phyloP scores from a whole-genome alignment of 1,284 basidiomycete species.

The Pseudozyma hubeiensis region DNA sequence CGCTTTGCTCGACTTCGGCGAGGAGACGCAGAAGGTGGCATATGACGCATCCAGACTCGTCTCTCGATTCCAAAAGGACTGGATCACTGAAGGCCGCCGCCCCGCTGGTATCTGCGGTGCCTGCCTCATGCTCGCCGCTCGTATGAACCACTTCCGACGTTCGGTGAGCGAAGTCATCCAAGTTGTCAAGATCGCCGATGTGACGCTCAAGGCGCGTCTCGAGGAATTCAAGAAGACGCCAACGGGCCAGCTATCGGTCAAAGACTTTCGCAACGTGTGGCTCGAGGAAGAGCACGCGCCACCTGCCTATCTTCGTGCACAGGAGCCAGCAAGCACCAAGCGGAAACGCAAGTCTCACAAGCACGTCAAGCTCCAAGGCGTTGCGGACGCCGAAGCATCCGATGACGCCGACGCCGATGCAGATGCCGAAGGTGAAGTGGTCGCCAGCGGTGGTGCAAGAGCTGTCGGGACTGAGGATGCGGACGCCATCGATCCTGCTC shows the following conservation, averaged over 20 bases:
- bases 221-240: conserved; percentile 94
- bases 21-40: conserved; percentile 90
- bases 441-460: conserved; percentile 46
- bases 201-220: conserved; percentile 90
- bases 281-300: conserved; percentile 90
- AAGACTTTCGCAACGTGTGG: conserved; percentile 92
- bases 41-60: conserved; percentile 94
- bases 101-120: conserved; percentile 98
- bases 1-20: conserved; percentile 94
- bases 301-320: conserved; percentile 78
- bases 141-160: conserved; percentile 97
- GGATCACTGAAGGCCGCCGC: conserved; percentile 94
- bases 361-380: conserved; percentile 37
- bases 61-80: conserved; percentile 93
- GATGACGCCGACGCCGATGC: conserved; percentile 54
- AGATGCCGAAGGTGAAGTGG: conserved; percentile 72
- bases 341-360: conserved; percentile 69
- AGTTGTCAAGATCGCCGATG: conserved; percentile 97
- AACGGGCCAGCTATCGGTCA: conserved; percentile 84
- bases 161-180: conserved; percentile 90
- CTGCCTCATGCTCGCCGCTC: conserved; percentile 89
- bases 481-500: conserved; percentile 40
- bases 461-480: conserved; percentile 8
- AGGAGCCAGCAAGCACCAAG: conserved; percentile 75
- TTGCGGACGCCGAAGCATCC: conserved; percentile 23